Evolutionary conservation across 805 yeast genomes (phyloP).

Genomic region (Candida vartiovaarae): DNA sequence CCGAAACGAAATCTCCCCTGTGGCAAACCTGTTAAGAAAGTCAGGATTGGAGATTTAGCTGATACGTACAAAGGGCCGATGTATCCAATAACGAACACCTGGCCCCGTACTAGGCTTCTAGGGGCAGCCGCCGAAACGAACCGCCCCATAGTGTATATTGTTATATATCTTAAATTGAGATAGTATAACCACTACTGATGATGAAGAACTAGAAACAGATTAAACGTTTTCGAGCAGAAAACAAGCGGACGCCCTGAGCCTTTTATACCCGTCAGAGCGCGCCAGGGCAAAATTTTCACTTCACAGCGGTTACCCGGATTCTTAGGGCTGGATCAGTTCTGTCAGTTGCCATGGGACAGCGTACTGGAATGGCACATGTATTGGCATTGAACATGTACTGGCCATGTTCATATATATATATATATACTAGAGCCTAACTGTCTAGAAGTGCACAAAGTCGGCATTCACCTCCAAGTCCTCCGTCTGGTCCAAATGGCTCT

Average conservation of each 20-base stretch:
- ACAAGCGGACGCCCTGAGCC: slow-evolving; percentile 18
- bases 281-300: slow-evolving; percentile 3
- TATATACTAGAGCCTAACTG: too few species aligned
- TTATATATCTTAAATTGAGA: slow-evolving; percentile 55
- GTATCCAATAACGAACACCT: slow-evolving; percentile 22
- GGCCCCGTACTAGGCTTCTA: slow-evolving; percentile 24
- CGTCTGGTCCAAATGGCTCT: slow-evolving; percentile 4
- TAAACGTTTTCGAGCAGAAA: slow-evolving; percentile 2
- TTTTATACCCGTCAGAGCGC: slow-evolving; percentile 23
- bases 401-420: too few species aligned
- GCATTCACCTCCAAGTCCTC: slow-evolving; percentile 18
- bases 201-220: slow-evolving; percentile 28
- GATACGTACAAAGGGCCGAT: slow-evolving; percentile 29
- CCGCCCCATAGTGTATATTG: slow-evolving; percentile 28
- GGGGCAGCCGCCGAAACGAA: slow-evolving; percentile 7
- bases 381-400: too few species aligned
- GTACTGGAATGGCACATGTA: too few species aligned
- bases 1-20: slow-evolving; percentile 72
- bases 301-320: slow-evolving; percentile 10
- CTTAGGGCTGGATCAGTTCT: slow-evolving; percentile 4
- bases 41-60: slow-evolving; percentile 61
- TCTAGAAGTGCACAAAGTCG: slow-evolving; percentile 22
- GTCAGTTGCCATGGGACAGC: too few species aligned
- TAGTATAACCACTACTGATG: slow-evolving; percentile 84
- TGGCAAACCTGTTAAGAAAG: slow-evolving; percentile 66